phyloP scores from a whole-genome alignment of 768 basidiomycete genomes.

The Clathrus columnatus region DNA sequence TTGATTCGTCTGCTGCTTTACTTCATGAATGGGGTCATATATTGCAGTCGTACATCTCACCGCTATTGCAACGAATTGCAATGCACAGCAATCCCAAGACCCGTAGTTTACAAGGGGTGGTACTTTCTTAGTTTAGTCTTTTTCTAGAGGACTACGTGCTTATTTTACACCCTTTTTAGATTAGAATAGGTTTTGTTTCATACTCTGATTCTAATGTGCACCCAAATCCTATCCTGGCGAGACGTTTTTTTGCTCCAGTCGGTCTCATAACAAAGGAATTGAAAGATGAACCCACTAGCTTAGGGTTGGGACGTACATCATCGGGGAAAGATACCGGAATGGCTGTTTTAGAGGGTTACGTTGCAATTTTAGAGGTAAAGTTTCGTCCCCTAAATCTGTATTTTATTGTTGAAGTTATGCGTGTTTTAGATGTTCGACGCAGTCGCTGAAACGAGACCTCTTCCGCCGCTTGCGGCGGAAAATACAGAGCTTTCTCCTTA shows the following conservation, averaged over 20 bases:
- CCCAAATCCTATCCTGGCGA: constrained; percentile 48
- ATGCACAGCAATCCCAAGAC: neutral
- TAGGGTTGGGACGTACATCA: constrained; percentile 51
- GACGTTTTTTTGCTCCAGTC: constrained; percentile 46
- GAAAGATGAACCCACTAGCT: constrained; percentile 34
- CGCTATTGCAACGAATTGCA: constrained; percentile 6
- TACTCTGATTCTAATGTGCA: constrained; percentile 53
- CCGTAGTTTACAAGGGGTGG: neutral
- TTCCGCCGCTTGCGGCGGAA: neutral
- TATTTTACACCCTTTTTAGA: constrained; percentile 16
- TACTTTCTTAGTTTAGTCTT: neutral
- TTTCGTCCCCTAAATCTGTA: neutral
- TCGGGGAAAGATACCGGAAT: constrained; percentile 43
- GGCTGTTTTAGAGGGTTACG: constrained; percentile 63
- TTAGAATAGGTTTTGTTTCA: constrained; percentile 45
- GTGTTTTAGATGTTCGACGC: constrained; percentile 37
- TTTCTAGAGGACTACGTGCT: neutral
- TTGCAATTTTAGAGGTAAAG: constrained; percentile 60
- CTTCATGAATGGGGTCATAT: constrained; percentile 4
- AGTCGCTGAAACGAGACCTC: constrained; percentile 13
- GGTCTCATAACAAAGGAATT: constrained; percentile 35
- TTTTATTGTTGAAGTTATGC: constrained; percentile 22
- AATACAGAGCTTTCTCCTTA: constrained; percentile 7
- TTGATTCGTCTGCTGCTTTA: constrained; percentile 4
- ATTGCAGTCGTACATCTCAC: neutral